phyloP scores from a whole-genome alignment of 371 early-diverging fungal genomes.

The Cladochytrium tenue region DNA sequence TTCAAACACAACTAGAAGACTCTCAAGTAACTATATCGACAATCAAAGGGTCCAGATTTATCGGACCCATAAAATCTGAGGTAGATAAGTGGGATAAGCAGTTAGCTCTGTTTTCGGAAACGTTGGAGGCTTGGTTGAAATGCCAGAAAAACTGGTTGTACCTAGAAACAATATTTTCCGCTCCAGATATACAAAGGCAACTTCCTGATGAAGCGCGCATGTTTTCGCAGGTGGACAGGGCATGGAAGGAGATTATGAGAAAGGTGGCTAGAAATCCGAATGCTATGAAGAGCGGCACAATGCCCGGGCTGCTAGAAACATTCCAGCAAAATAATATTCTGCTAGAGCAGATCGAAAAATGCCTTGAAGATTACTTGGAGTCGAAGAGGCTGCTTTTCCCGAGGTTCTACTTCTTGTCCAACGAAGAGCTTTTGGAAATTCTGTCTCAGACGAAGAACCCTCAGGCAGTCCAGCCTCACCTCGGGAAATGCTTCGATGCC shows the following conservation, averaged over 20 bases:
- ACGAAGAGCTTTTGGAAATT: constrained; percentile 61
- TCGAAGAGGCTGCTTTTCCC: constrained; percentile 59
- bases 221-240: constrained; percentile 58
- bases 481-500: constrained; percentile 60
- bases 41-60: constrained; percentile 54
- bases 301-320: constrained; percentile 54
- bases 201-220: constrained; percentile 61
- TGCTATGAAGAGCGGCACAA: constrained; percentile 56
- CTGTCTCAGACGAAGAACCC: constrained; percentile 60
- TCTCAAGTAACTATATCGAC: constrained; percentile 57
- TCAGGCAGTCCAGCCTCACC: constrained; percentile 60
- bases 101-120: constrained; percentile 54
- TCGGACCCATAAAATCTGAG: constrained; percentile 56
- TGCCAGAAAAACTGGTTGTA: constrained; percentile 62
- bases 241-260: constrained; percentile 61
- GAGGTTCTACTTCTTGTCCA: constrained; percentile 62
- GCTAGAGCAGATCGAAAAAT: constrained; percentile 61
- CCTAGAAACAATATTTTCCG: constrained; percentile 58
- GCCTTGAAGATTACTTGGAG: constrained; percentile 60
- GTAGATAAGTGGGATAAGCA: constrained; percentile 57
- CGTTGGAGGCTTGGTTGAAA: constrained; percentile 55
- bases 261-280: constrained; percentile 55
- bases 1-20: constrained; percentile 59
- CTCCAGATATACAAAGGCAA: constrained; percentile 62
- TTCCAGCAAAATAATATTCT: constrained; percentile 58